A percentile compares a stretch with the other conserved stretches of the same genome.
Conservation (phyloP, 1,139 yeast genomes). For the Geotrichum histeridarum region DNA sequence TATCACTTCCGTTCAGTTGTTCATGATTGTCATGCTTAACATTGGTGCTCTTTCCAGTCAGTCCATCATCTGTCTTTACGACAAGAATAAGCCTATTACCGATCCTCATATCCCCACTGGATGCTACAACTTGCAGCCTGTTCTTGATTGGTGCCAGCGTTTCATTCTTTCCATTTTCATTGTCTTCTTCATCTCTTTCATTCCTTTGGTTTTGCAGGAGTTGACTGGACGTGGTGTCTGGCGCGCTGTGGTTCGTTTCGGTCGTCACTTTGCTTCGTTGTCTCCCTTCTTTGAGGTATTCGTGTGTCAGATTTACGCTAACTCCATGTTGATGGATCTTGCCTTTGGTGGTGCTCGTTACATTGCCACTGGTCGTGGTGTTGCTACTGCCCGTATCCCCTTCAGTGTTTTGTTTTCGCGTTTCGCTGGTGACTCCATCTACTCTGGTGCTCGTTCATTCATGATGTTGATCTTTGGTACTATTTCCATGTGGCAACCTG, state of each 20-base stretch:
- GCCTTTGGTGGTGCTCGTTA: conserved; percentile 99
- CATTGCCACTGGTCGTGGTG: conserved; percentile 98
- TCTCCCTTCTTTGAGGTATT: conserved; percentile 98
- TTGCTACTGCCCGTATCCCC: conserved; percentile 97
- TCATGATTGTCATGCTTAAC: conserved; percentile 87
- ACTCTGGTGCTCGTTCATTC: conserved; percentile 90
- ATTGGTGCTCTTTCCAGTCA: conserved; percentile 89
- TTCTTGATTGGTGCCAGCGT: conserved; percentile 95
- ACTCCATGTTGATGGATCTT: conserved; percentile 84
- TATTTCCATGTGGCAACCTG: conserved; percentile 94
- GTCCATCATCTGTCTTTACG: conserved; percentile 76
- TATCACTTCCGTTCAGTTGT: conserved; percentile 87
- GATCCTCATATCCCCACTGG: conserved; percentile 84
- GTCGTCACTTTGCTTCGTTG: conserved; percentile 80
- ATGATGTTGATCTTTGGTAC: conserved; percentile 88
- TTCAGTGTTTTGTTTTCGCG: conserved; percentile 92
- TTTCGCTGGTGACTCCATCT: conserved; percentile 95
- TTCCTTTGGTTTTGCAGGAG: conserved; percentile 95
- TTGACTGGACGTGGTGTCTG: conserved; percentile 96
- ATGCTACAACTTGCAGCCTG: conserved; percentile 88
- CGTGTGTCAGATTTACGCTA: conserved; percentile 95
- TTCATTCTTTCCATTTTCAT: conserved; percentile 95
- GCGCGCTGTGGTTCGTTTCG: conserved; percentile 89
- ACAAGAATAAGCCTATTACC: conserved; percentile 78
- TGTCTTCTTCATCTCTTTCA: conserved; percentile 94